Base-by-base conservation (phyloP, 1,284 basidiomycete genomes). In the Ceratobasidium sp. region DNA sequence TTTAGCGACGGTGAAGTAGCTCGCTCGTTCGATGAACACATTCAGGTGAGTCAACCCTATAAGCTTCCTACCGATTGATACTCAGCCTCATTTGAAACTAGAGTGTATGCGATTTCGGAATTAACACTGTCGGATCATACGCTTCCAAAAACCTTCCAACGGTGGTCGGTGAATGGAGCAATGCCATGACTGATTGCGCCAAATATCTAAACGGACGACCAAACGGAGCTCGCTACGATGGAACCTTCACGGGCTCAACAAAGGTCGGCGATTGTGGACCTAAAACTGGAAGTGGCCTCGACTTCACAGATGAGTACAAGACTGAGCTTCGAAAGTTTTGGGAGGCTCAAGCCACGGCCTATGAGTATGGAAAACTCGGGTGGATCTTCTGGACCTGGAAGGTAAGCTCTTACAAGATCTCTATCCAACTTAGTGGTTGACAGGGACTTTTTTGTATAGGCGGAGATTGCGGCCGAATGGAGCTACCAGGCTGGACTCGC, bases 171-270 rank as follows among this genome's bases (percentile, higher is more conserved):
- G 95, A 97, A 86, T 97, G 94, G 94, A 90, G 94, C 0, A 89
- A 94, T 44, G 95, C 95, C 0, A 86, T 90, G 75, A 97, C 92
- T 10, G 97, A 98, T 84, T 98, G 96, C 82, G 95, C 96, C 18
- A 91, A 87, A 81, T 95, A 88, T 82, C 78, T 86, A 71, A 86
- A 86, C 80, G 81, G 81, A 10, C 78, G 81, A 23, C 67, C 66
- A n/a, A 51, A 40, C 33, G 95, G 94, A 20, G 68, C 78, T 20
- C 75, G 95, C 67, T 97, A 94, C 84, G 96, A 95, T 81, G 96
- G 95, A 39, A 86, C 90, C 3, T 92, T 88, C 83, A 84, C 90
- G 20, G 93, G 92, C 26, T 93, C 92, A 2, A 85, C 88, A 0
- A 83, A 83, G 53, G 88, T 94, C 66, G 96, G 95, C 64, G 93